phyloP scores from a whole-genome alignment of 192 early-diverging fungal genomes.

The Chytriomyces sp. region DNA sequence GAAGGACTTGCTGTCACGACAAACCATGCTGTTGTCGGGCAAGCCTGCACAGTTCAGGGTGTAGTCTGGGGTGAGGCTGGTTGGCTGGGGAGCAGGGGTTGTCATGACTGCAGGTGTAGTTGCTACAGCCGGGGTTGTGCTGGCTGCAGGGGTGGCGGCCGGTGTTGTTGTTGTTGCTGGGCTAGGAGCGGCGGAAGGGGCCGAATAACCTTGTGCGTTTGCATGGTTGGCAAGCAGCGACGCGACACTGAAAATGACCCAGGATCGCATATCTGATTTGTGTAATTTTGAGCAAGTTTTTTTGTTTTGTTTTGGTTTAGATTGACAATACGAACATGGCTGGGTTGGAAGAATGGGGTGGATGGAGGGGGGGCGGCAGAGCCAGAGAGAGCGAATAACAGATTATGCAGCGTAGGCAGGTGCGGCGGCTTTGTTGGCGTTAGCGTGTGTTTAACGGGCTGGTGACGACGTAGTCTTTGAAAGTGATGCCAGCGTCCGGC shows the following conservation, averaged over 20 bases:
- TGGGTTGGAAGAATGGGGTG: not conserved
- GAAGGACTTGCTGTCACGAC: not conserved
- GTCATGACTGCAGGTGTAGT: not conserved
- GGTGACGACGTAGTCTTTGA: not conserved
- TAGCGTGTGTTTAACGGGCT: not conserved
- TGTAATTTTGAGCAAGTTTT: not conserved
- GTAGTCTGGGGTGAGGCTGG: not conserved
- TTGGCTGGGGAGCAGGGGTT: not conserved
- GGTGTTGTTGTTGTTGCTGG: not conserved
- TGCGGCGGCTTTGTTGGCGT: not conserved
- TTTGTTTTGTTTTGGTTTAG: not conserved
- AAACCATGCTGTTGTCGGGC: conserved; percentile 27
- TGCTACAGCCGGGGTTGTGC: not conserved
- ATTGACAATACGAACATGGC: not conserved
- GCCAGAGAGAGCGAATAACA: not conserved
- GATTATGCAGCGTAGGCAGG: not conserved
- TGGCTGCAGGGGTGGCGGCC: not conserved
- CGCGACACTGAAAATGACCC: conserved; percentile 14
- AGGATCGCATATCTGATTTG: conserved; percentile 16
- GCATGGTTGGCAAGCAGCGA: not conserved
- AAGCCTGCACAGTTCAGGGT: conserved; percentile 11
- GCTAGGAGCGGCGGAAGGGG: not conserved
- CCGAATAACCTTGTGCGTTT: not conserved
- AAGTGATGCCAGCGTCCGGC: not conserved
- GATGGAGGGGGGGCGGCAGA: not conserved